Evolutionary conservation across 2,329 filamentous ascomycete genomes (phyloP), one percentile per base, ranked within the genome.

Genomic region (Paraphaeosphaeria sporulosa): DNA sequence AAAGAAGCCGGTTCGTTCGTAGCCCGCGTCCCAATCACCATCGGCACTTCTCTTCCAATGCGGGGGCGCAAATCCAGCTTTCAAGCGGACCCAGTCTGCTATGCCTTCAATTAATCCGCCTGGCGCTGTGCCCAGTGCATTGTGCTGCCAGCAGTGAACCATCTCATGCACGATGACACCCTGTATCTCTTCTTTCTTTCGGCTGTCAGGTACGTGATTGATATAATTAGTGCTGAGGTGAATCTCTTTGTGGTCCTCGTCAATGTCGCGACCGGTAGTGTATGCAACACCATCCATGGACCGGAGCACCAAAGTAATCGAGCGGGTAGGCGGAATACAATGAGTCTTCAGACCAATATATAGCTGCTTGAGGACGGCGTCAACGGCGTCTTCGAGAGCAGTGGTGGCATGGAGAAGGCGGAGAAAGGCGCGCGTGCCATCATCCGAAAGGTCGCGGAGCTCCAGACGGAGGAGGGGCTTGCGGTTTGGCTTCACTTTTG

Each of bases 61-160:
- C 52, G 92, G 91, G 43, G 94, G 92, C 9, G 83, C 86, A 30
- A 96, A 84, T 0, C 85, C 86, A 52, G 89, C 89, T 64, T 87
- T 88, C 62, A 98, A 80, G 2, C 94, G 86, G 25, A 98, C 94
- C 87, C 92, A 98, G 79, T 98, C 95, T 21, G 94, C 94, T 55
- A 98, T 87, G 0, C 94, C 94, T 78, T 98, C 94, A 58, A 96
- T 89, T 49, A 98, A 78, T 0, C 95, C 95, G 0, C 89, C 89
- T 2, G 80, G 77, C 46, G 87, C 80, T 4, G 78, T 80, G 0
- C 81, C 82, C 10, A 77, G 81, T 1, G 84, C 90, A 68, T 92
- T 89, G 78, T 92, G 90, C 78, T 98, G 94, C 80, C 91, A 96
- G 79, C 93, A 97, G 80, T 98, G 95, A 15, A 98, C 94, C 63